Conservation (phyloP, 129 eudicot genomes). For the Helianthus annuus region HanXRQr2.0-SUNRISE NC_035437.2:165942434-165942933, state of each 20-base stretch:
- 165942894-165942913: constrained; percentile 22
- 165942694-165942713: background rate
- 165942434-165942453: too few relatives aligned
- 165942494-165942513: too few relatives aligned
- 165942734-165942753: constrained; percentile 15
- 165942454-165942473: too few relatives aligned
- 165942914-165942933: constrained; percentile 20
- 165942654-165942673: constrained; percentile 3
- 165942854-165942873: constrained; percentile 26
- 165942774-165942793: constrained; percentile 26
- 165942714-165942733: constrained; percentile 21
- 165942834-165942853: constrained; percentile 31
- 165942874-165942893: constrained; percentile 31
- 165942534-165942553: background rate
- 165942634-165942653: background rate
- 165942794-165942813: constrained; percentile 18
- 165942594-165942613: background rate
- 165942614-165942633: background rate
- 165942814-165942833: constrained; percentile 32
- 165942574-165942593: too few relatives aligned
- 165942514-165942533: background rate
- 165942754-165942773: constrained; percentile 16
- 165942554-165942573: too few relatives aligned
- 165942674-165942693: constrained; percentile 16
- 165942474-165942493: background rate